phyloP scores from a whole-genome alignment of 1,284 basidiomycete genomes.

The Takashimella tepidaria region DNA sequence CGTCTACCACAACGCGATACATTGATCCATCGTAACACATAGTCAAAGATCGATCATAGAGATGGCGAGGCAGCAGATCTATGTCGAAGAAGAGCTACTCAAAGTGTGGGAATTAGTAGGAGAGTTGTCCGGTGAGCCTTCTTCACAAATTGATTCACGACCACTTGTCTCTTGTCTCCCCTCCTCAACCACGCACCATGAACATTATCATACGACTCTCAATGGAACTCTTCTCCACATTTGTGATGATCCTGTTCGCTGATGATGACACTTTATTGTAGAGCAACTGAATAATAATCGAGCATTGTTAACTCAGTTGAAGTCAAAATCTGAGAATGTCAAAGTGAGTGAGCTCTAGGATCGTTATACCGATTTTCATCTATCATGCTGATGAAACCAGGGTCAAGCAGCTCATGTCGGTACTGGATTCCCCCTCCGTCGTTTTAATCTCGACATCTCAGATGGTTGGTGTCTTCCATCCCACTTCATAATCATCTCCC shows the following conservation, averaged over 20 bases:
- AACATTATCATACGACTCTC: too few species aligned
- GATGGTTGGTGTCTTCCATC: conserved; percentile 57
- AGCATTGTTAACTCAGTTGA: conserved; percentile 66
- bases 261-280: conserved; percentile 46
- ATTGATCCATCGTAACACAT: too few species aligned
- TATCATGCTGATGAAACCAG: conserved; percentile 52
- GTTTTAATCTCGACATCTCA: conserved; percentile 90
- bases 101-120: conserved; percentile 72
- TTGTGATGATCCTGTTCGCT: too few species aligned
- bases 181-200: too few species aligned
- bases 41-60: too few species aligned
- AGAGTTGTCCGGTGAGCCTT: conserved; percentile 57
- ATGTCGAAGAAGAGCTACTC: conserved; percentile 61
- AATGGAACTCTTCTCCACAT: too few species aligned
- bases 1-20: too few species aligned
- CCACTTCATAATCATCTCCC: too few species aligned
- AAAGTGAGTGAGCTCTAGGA: conserved; percentile 74
- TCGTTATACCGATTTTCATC: too few species aligned
- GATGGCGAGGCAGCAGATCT: too few species aligned
- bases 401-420: conserved; percentile 71
- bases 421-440: conserved; percentile 73
- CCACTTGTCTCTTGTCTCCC: too few species aligned
- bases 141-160: too few species aligned
- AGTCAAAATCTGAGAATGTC: conserved; percentile 67
- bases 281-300: conserved; percentile 85